phyloP scores from a whole-genome alignment of 352 stramenopile species.

The Globisporangium megalacanthum region DNA sequence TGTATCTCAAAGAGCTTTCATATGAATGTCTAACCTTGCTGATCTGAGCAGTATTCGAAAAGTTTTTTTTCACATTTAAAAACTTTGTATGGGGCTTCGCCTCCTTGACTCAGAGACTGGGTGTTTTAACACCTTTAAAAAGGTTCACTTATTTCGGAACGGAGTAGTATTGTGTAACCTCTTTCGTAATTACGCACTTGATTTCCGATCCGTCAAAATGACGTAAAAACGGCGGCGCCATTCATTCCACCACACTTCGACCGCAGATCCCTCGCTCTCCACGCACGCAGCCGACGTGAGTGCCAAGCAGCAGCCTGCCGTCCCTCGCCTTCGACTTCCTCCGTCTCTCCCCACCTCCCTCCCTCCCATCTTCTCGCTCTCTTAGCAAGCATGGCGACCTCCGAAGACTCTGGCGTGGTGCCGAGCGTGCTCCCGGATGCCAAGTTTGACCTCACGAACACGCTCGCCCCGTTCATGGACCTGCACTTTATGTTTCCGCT shows the following conservation, averaged over 20 bases:
- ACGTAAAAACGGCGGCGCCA: conserved; percentile 23
- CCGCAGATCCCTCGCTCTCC: conserved; percentile 2
- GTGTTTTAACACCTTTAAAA: no score
- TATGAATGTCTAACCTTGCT: no score
- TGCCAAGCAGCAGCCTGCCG: conserved; percentile 3
- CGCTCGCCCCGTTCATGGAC: conserved; percentile 93
- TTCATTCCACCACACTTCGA: conserved; percentile 28
- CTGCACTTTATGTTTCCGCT: conserved; percentile 97
- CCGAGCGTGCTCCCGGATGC: conserved; percentile 47
- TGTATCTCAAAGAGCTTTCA: no score
- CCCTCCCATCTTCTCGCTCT: background rate
- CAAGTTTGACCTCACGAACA: conserved; percentile 93
- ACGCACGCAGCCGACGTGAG: conserved; percentile 7
- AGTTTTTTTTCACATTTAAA: no score
- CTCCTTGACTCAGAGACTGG: no score
- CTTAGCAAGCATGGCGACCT: conserved; percentile 22
- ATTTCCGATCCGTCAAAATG: conserved; percentile 17
- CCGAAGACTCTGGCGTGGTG: conserved; percentile 36
- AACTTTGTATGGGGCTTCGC: no score
- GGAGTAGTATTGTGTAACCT: no score
- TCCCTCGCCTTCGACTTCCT: background rate
- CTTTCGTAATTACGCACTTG: conserved; percentile 31
- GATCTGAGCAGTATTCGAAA: no score
- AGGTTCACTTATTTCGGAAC: no score
- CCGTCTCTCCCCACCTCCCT: background rate